A percentile compares a stretch with the other conserved stretches of the same genome.
Conservation (phyloP, 345 rosid species). For the Triadica sebifera region DNA sequence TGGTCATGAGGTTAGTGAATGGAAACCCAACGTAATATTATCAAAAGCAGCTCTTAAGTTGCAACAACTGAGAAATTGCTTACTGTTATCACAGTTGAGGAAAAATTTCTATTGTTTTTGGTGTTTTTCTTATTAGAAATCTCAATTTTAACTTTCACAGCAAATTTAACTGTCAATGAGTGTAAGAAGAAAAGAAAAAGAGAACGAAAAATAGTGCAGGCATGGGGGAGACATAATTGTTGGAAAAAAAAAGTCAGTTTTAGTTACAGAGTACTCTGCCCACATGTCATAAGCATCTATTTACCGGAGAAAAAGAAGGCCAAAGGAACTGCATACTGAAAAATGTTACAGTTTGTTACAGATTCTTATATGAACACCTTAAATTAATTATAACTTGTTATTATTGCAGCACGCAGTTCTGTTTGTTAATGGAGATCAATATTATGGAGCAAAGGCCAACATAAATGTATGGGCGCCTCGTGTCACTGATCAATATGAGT, state of each 20-base stretch:
- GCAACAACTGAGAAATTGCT: too few species aligned
- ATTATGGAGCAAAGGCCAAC: slow-evolving; percentile 36
- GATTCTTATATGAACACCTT: background rate
- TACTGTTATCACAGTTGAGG: too few species aligned
- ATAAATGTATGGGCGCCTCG: slow-evolving; percentile 36
- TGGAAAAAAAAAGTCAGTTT: background rate
- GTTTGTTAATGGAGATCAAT: slow-evolving; percentile 36
- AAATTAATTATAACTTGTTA: background rate
- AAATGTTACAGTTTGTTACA: too few species aligned
- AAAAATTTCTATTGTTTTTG: too few species aligned
- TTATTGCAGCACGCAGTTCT: slow-evolving; percentile 35
- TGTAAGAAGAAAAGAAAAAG: background rate
- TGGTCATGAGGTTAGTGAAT: slow-evolving; percentile 31
- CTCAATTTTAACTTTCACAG: background rate
- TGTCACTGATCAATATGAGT: slow-evolving; percentile 25
- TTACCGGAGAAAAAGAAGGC: background rate
- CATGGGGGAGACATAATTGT: background rate
- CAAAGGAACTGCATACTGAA: too few species aligned
- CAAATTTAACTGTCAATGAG: background rate
- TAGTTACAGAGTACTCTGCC: background rate
- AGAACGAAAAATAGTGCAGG: background rate
- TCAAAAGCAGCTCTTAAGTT: background rate
- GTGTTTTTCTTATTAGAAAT: background rate
- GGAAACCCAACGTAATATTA: background rate
- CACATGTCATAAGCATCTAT: slow-evolving; percentile 14